Base-by-base conservation (phyloP, 371 early-diverging fungal species). In the Haplosporangium sp. region DNA sequence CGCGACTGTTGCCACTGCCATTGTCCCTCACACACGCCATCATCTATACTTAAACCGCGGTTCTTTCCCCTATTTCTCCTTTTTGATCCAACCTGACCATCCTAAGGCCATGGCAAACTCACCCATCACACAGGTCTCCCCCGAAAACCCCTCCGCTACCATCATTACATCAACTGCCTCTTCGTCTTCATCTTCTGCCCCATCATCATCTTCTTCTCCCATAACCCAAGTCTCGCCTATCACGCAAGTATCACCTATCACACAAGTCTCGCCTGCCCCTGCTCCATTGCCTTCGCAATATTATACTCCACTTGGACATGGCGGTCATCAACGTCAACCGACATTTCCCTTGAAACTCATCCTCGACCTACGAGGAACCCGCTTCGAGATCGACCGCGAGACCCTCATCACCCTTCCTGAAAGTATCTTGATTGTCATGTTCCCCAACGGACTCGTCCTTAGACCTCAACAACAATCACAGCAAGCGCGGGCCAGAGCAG, bases 341-440 rank as follows among this genome's bases (percentile, higher is more conserved):
- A 42, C 43, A 36, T 82, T 90, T 69, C 92, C 92, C 37, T 81
- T 87, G 36, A 86, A 83, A 21, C 74, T 93, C 14, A 81, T 86
- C 60, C 82, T 94, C 20, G 90, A 93, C 62, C 82, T 94, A 21
- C 88, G 93, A 62, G 93, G 93, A 5, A 88, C 86, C 21, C 89
- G 86, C 11, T 84, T 93, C 61, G 89, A 90, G 64, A 76, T 94
- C 18, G 91, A 91, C 80, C 86, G 93, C 67, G 92, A 94, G 41
- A 86, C 86, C 6, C 84, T 94, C 6, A 84, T 90, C 73, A 89
- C 86, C 71, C 80, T 94, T 37, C 94, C 94, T 10, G 93, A 94
- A 71, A 88, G 89, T 56, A 81, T 94, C 59, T 82, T 93, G 55
- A 89, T 90, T 81, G 92, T 91, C 73, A 94, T 94, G 94, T 94